These are phyloP conservation scores for Hemerocallis citrina DNA, from an alignment of 106 monocot species.

Conservation along the genomic window DNA sequence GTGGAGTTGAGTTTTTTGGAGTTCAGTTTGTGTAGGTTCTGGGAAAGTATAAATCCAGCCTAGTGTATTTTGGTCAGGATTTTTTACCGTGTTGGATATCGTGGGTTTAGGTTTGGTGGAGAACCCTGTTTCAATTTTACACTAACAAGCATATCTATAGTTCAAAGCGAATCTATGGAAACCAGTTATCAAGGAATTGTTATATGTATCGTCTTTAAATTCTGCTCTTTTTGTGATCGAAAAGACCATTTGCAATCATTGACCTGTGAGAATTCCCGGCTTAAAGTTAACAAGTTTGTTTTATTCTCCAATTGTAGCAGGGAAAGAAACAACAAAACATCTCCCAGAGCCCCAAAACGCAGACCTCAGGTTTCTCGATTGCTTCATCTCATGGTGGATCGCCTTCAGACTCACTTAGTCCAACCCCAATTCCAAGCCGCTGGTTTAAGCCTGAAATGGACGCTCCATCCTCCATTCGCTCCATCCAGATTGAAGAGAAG, in stretches of 20 bases:
- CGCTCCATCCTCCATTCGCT: constrained; percentile 85
- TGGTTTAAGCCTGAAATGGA: constrained; percentile 97
- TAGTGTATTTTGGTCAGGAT: no score
- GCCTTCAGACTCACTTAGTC: constrained; percentile 27
- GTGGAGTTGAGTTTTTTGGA: no score
- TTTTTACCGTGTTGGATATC: no score
- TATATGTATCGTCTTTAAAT: no score
- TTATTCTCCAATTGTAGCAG: constrained; percentile 36
- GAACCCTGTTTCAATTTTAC: no score
- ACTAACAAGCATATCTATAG: no score
- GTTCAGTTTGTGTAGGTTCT: no score
- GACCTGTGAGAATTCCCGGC: background rate
- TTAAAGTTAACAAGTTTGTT: background rate
- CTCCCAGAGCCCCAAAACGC: constrained; percentile 63
- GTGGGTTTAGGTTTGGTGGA: no score
- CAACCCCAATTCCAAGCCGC: constrained; percentile 52
- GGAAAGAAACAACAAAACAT: constrained; percentile 58
- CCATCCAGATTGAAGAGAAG: constrained; percentile 92
- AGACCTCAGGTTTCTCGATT: constrained; percentile 58
- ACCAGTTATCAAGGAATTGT: no score
- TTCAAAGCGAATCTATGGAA: no score
- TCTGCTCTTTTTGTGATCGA: no score
- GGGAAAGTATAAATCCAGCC: no score
- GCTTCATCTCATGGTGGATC: constrained; percentile 21
- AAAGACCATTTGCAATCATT: background rate